Conservation (phyloP, 352 stramenopile genomes). For the Phytophthora sojae region DNA sequence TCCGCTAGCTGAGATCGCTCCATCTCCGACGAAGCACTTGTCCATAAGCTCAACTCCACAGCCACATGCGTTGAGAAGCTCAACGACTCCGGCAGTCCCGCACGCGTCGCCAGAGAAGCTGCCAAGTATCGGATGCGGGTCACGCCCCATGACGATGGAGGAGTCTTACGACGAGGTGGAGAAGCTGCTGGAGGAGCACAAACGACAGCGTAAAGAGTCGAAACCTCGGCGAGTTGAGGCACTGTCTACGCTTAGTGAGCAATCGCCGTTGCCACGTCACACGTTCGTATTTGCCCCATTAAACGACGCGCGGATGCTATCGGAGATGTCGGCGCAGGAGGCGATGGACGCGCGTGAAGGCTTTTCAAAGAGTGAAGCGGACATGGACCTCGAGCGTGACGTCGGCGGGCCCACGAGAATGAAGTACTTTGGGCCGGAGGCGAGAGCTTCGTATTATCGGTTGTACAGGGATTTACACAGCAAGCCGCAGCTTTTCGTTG, state of each 20-base stretch:
- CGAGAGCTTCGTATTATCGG: conserved; percentile 61
- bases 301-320: conserved; percentile 44
- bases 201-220: conserved; percentile 27
- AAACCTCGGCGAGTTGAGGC: conserved; percentile 26
- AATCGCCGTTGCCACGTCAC: background rate
- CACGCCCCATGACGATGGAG: conserved; percentile 42
- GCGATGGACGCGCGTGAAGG: conserved; percentile 22
- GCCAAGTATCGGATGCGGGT: background rate
- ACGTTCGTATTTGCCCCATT: conserved; percentile 59
- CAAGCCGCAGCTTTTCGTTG: conserved; percentile 66
- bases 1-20: background rate
- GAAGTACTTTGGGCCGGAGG: conserved; percentile 63
- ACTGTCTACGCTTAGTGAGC: conserved; percentile 17
- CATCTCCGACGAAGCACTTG: conserved; percentile 5
- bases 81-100: background rate
- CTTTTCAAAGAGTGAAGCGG: conserved; percentile 27
- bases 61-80: conserved; percentile 2
- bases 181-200: conserved; percentile 54
- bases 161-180: conserved; percentile 62
- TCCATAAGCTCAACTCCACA: background rate
- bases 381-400: conserved; percentile 26
- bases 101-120: conserved; percentile 13
- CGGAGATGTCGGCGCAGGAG: conserved; percentile 32
- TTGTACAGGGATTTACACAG: conserved; percentile 62
- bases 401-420: background rate